These are phyloP conservation scores for Salix brachista DNA, from an alignment of 345 rosid genomes.

Conservation along the genomic window DNA sequence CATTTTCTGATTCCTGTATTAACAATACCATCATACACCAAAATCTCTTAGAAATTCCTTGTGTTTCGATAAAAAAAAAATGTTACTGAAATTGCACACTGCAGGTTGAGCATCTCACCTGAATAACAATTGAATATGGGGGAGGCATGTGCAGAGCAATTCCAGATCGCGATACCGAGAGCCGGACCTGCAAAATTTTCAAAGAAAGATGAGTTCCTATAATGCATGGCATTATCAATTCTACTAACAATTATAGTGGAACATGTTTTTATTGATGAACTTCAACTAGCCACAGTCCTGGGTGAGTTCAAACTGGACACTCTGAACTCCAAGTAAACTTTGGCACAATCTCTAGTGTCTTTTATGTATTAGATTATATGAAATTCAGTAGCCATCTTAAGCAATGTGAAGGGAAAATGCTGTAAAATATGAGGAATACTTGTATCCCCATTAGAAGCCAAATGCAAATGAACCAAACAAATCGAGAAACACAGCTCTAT, in stretches of 20 bases:
- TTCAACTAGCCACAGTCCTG: neutral
- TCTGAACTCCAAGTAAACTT: neutral
- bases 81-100: neutral
- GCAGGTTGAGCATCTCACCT: slow-evolving; percentile 37
- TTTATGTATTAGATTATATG: neutral
- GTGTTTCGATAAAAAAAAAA: neutral
- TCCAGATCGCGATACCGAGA: slow-evolving; percentile 48
- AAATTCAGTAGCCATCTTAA: neutral
- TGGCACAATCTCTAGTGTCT: neutral
- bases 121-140: slow-evolving; percentile 88
- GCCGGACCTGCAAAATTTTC: slow-evolving; percentile 53
- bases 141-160: slow-evolving; percentile 77
- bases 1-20: slow-evolving; percentile 81
- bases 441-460: too few relatives aligned
- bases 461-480: too few relatives aligned
- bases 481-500: neutral
- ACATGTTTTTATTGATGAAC: neutral
- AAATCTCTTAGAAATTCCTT: neutral
- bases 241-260: neutral
- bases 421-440: too few relatives aligned
- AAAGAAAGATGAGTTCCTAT: neutral
- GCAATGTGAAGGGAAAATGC: neutral
- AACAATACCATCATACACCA: neutral
- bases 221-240: neutral
- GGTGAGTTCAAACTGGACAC: neutral